These are phyloP conservation scores for Populus ilicifolia DNA, from an alignment of 345 rosid species.

Conservation along the genomic window DNA sequence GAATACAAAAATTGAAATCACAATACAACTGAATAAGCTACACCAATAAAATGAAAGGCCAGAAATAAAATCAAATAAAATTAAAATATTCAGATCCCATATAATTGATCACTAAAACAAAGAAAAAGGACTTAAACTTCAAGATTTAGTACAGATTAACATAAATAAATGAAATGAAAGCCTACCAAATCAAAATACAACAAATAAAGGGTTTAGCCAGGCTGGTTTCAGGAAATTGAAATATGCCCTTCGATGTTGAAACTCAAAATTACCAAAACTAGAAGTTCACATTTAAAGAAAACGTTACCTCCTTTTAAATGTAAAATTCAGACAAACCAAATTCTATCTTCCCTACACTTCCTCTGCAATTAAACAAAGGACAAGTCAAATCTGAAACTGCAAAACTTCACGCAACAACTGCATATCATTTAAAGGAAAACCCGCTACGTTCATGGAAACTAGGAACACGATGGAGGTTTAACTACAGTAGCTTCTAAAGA, in stretches of 20 bases:
- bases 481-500: not conserved
- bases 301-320: not conserved
- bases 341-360: not conserved
- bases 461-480: not conserved
- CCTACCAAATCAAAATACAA: not conserved
- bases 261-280: not conserved
- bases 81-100: slow-evolving; percentile 3
- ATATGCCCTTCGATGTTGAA: not conserved
- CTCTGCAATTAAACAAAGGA: not conserved
- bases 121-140: not conserved
- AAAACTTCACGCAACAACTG: not conserved
- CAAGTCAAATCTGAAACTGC: not conserved
- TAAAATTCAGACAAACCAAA: not conserved
- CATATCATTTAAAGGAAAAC: not conserved
- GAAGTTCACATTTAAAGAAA: not conserved
- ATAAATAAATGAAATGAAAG: not conserved
- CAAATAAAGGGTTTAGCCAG: not conserved
- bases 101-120: not conserved
- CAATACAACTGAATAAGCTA: not conserved
- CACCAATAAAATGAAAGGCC: too few relatives aligned
- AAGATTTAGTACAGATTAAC: not conserved
- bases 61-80: not conserved
- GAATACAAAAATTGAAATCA: not conserved
- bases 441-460: not conserved
- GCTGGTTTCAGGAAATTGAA: not conserved